Evolutionary conservation across 345 rosid genomes (phyloP), one percentile per base, ranked within the genome.

Genomic region (Populus deltoides): DNA sequence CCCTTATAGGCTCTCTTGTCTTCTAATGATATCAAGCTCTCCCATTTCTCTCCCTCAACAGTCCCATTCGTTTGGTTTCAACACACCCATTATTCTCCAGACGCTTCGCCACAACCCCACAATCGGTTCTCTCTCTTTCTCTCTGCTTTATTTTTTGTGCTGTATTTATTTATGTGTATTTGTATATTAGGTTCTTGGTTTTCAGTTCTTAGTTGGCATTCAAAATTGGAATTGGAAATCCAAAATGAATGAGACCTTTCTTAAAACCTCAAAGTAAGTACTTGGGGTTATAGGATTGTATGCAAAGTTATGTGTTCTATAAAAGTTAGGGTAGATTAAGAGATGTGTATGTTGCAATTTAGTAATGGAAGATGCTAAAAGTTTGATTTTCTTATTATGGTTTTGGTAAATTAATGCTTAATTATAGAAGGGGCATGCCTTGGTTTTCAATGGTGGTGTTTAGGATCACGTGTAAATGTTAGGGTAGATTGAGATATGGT

Each of bases 41-140:
- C 72, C 45, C 5, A n/a, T 65, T 31, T 49, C 62, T 22, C 38
- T 8, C 11, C 10, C 75, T 13, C 63, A 29, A 27, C 59, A 53
- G 10, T 24, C 1, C 66, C 31, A n/a, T 31, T 13, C 24, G 11
- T 8, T 61, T 35, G 36, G 29, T 59, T 47, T 70, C 33, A 41
- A 31, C 16, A 12, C 63, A 20, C 70, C 70, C 12, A 6, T 71
- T 35, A 61, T 47, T 55, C 45, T 71, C 70, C 33, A 18, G 31
- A 13, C 41, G 4, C 66, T 16, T 12, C 55, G 65, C 38, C 69
- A 17, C 59, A 31, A 7, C 18, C 71, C 81, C 29, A 49, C 72
- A 25, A 53, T 67, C 29, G 81, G 81, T 79, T 51, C 43, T 17
- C 27, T 25, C 38, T 49, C 25, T 78, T 6, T 6, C 29, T 36